Conservation (phyloP, 768 basidiomycete genomes). For the Dendrothele bispora region DNA sequence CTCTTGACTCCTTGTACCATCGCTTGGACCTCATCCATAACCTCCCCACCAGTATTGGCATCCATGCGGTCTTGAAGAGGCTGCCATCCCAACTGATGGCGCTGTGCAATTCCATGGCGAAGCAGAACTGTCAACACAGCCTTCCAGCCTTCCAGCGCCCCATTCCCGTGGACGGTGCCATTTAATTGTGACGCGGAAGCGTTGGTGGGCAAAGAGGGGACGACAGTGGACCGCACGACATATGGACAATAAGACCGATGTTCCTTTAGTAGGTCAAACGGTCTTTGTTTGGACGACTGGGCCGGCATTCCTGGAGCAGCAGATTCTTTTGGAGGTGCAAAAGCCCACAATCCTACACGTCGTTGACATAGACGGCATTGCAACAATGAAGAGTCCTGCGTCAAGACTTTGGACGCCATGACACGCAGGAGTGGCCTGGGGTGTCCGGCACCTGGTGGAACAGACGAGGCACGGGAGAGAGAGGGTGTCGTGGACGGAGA, state of each 20-base stretch:
- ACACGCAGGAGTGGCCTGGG: constrained; percentile 2
- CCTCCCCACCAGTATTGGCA: constrained; percentile 29
- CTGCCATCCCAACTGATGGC: constrained; percentile 30
- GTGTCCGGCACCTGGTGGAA: constrained; percentile 16
- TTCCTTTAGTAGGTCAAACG: constrained; percentile 76
- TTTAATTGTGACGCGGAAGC: constrained; percentile 33
- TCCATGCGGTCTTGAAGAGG: constrained; percentile 31
- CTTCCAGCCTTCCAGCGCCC: constrained; percentile 72
- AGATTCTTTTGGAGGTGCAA: constrained; percentile 32
- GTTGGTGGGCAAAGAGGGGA: constrained; percentile 53
- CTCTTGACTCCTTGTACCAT: constrained; percentile 80
- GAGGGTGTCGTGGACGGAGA: constrained; percentile 30
- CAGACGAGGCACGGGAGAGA: constrained; percentile 30
- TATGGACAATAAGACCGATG: constrained; percentile 89
- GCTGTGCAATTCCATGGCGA: constrained; percentile 64
- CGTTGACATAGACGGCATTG: constrained; percentile 74
- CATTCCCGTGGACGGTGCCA: constrained; percentile 10
- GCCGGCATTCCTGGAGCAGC: not conserved
- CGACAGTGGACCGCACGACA: constrained; percentile 63
- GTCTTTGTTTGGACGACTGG: constrained; percentile 30
- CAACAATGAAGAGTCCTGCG: constrained; percentile 51
- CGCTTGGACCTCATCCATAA: constrained; percentile 52
- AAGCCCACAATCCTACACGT: constrained; percentile 80
- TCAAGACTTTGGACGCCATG: constrained; percentile 1
- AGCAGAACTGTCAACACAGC: constrained; percentile 71